Percentiles rank a stretch among this genome's conserved stretches.
phyloP scores from a whole-genome alignment of 108 stramenopile genomes.

The Hondaea fermentalgiana region DNA sequence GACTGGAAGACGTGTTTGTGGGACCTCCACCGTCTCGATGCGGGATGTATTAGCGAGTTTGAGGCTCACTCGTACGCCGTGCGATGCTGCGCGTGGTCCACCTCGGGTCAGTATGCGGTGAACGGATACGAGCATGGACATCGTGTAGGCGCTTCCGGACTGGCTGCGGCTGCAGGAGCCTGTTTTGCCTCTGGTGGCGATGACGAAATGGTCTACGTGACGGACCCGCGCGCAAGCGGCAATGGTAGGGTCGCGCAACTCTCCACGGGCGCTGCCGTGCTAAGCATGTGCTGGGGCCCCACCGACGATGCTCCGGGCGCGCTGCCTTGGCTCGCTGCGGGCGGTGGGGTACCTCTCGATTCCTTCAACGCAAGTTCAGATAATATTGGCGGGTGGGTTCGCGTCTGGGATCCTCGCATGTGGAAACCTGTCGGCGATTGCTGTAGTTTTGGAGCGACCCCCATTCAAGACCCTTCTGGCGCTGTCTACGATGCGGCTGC shows the following conservation, averaged over 20 bases:
- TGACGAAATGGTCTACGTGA: slow-evolving; percentile 8
- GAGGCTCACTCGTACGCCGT: background rate
- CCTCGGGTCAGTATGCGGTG: background rate
- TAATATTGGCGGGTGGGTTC: background rate
- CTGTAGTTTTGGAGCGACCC: background rate
- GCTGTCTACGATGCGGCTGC: background rate
- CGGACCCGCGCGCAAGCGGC: background rate
- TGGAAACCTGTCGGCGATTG: slow-evolving; percentile 9
- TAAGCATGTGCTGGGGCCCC: background rate
- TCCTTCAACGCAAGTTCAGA: background rate
- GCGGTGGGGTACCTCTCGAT: background rate
- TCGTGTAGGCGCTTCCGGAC: background rate
- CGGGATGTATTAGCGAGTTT: background rate
- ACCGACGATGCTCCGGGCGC: background rate
- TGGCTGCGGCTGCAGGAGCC: background rate
- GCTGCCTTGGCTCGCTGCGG: background rate
- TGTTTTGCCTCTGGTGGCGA: background rate
- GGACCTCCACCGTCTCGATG: background rate
- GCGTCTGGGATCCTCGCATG: background rate
- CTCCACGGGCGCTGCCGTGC: background rate
- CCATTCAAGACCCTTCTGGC: background rate
- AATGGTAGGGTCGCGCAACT: background rate
- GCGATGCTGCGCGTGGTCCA: background rate
- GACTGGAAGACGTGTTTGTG: slow-evolving; percentile 1
- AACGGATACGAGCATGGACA: background rate